phyloP scores from a whole-genome alignment of 495 filamentous ascomycete genomes.

The Saxophila tyrrhenica region DNA sequence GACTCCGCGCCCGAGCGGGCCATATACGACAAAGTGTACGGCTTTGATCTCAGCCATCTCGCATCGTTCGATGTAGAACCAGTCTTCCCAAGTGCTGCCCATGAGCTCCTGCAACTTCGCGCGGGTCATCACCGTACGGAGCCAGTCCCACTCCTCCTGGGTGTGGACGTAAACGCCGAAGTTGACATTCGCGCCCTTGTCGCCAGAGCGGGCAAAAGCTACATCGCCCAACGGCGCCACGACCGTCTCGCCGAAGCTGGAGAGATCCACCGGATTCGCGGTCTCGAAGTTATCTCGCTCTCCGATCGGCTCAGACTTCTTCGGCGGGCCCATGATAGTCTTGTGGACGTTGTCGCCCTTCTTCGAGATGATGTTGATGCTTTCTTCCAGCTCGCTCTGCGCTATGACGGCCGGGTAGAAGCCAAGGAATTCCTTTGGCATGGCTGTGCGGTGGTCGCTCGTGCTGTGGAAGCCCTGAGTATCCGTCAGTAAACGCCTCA shows the following conservation, averaged over 20 bases:
- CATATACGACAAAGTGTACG: constrained; percentile 29
- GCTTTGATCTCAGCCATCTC: constrained; percentile 25
- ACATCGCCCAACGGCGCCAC: constrained; percentile 24
- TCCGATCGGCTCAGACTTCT: constrained; percentile 7
- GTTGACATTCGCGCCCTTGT: constrained; percentile 30
- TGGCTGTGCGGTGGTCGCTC: constrained; percentile 22
- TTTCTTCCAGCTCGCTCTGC: constrained; percentile 15
- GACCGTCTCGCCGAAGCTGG: constrained; percentile 18
- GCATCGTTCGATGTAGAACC: constrained; percentile 23
- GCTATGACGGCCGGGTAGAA: constrained; percentile 18
- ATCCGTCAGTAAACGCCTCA: too few relatives aligned
- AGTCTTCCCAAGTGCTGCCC: constrained; percentile 20
- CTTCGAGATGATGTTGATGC: constrained; percentile 7
- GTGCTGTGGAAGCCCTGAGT: constrained; percentile 18
- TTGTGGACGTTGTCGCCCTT: not conserved
- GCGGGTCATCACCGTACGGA: constrained; percentile 23
- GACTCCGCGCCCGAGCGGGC: constrained; percentile 24
- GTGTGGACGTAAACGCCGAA: constrained; percentile 25
- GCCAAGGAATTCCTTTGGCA: constrained; percentile 25
- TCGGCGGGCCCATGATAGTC: constrained; percentile 7
- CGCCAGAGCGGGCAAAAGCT: constrained; percentile 27
- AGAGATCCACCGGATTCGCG: constrained; percentile 7
- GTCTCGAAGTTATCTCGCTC: constrained; percentile 15
- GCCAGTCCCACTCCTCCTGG: constrained; percentile 26
- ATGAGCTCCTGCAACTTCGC: constrained; percentile 25